Base-by-base conservation (phyloP, 1,284 basidiomycete species). In the Puccinia horiana region DNA sequence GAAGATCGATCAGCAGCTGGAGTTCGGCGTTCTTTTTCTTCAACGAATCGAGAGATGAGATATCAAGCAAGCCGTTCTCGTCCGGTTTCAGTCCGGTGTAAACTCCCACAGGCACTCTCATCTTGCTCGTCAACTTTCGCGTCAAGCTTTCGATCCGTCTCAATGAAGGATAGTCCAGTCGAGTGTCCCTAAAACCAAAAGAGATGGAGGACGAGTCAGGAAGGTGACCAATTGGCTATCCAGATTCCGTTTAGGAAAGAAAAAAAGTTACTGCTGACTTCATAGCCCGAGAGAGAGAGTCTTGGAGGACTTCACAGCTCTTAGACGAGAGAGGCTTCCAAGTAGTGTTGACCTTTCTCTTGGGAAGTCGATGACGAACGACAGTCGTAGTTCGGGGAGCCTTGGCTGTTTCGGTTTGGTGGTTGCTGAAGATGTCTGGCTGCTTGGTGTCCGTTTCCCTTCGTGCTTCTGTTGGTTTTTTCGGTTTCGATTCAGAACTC, bases 271-370 rank as follows among this genome's bases (percentile, higher is more conserved):
- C 29, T 12, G 63, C 49, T 35, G 37, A 81, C 56, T 67, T 44
- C 29, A 75, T 81, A 23, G 79, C 69, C 23, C 56, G 42, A 8
- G 56, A 23, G 29, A 81, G 35, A 0, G 69, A 54, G 9, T 74
- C 79, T 42, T 81, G 69, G 1, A 81, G 20, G 35, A 81, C 6
- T 9, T 81, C 47, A n/a, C 79, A 75, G 61, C 70, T 81, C 54
- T 63, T 49, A 9, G 58, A 26, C 11, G 79, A 81, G 40, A 81
- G 56, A n/a, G 79, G 70, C 58, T 81, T 81, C 79, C 79, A 81
- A 37, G 67, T 44, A 35, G 32, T 47, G 47, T 81, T 73, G 20
- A 81, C 70, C 40, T 81, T 81, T 32, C 58, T 37, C 37, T 54
- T 61, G 3, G 79, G 70, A 35, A 81, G 52, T 52, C 79, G 35